Base-by-base conservation (phyloP, 805 yeast genomes). In the Metschnikowia orientalis region DNA sequence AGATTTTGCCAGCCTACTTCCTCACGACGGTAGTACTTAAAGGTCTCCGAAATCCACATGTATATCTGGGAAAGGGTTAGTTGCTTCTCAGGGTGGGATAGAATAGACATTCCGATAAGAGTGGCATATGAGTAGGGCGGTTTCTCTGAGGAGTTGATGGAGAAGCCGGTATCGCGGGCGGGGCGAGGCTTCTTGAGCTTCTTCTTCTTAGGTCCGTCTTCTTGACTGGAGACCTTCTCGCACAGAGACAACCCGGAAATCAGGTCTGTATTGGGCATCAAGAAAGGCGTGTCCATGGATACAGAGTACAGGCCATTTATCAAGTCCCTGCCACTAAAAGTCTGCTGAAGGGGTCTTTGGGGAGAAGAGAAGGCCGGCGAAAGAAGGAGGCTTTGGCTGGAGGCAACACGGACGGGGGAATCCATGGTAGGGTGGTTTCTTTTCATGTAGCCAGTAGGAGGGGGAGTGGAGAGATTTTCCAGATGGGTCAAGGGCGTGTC, bases 1-100 rank as follows among this genome's bases (percentile, higher is more conserved):
- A 96, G 89, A 61, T 90, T 90, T 60, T 90, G 97, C 98, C 98
- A 90, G 17, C 97, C 96, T 8, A 86, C 82, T 47, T 87, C 95
- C 38, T 84, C 82, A 42, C 75, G 77, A 43, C 79, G 77, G 59
- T 92, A 92, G 55, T 81, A 90, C 41, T 70, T 74, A 57, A 89
- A 90, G 22, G 94, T 82, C 27, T 77, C 78, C 6, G 92, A 77
- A 26, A 90, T 92, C 98, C 98, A 90, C 47, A 68, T 71, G 63
- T 90, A 90, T 25, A 90, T 92, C 51, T 87, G 95, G 6, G 69
- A 61, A 26, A 66, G 51, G 3, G 71, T 64, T 36, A 66, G 56
- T 33, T 53, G 52, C 37, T 59, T 62, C 18, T 65, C 67, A 1
- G 80, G 79, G n/a, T 95, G 78, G 40, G 92, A 75, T 44, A 90